Conservation (phyloP, 768 basidiomycete species). For the Lyophyllum atratum region DNA sequence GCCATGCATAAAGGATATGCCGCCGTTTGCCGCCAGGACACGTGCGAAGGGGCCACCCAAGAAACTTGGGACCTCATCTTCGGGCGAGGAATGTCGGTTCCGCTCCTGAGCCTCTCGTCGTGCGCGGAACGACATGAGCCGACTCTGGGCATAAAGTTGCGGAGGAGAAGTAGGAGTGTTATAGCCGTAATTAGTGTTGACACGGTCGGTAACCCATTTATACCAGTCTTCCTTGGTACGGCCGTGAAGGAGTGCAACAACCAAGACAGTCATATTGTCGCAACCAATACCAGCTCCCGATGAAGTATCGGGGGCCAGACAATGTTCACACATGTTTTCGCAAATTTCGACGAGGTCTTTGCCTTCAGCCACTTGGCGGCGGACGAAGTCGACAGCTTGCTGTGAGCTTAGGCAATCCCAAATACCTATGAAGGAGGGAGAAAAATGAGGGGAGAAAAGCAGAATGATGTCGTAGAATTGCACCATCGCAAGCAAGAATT, state of each 20-base stretch:
- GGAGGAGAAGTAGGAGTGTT: constrained; percentile 75
- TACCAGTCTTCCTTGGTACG: constrained; percentile 94
- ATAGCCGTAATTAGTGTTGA: constrained; percentile 74
- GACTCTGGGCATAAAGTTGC: constrained; percentile 70
- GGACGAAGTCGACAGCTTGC: constrained; percentile 86
- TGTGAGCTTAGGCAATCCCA: constrained; percentile 98
- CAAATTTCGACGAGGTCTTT: constrained; percentile 81
- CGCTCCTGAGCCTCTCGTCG: constrained; percentile 57
- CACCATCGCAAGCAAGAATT: constrained; percentile 96
- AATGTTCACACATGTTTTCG: constrained; percentile 89
- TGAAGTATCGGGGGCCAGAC: constrained; percentile 91
- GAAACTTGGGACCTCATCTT: constrained; percentile 34
- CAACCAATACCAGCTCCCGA: constrained; percentile 93
- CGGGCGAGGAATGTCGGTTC: constrained; percentile 23
- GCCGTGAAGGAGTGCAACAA: constrained; percentile 86
- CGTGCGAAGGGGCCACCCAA: constrained; percentile 49
- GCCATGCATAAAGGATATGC: constrained; percentile 67
- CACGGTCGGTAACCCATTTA: constrained; percentile 82
- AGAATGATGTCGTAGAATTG: constrained; percentile 20
- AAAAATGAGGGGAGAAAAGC: constrained; percentile 1
- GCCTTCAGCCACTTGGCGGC: constrained; percentile 78
- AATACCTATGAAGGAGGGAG: constrained; percentile 65
- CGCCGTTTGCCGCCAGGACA: constrained; percentile 48
- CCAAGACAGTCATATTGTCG: constrained; percentile 97
- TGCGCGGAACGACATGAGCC: constrained; percentile 64